These are phyloP conservation scores for Beta vulgaris DNA, from an alignment of 148 eudicot species.

Conservation along the genomic window DNA sequence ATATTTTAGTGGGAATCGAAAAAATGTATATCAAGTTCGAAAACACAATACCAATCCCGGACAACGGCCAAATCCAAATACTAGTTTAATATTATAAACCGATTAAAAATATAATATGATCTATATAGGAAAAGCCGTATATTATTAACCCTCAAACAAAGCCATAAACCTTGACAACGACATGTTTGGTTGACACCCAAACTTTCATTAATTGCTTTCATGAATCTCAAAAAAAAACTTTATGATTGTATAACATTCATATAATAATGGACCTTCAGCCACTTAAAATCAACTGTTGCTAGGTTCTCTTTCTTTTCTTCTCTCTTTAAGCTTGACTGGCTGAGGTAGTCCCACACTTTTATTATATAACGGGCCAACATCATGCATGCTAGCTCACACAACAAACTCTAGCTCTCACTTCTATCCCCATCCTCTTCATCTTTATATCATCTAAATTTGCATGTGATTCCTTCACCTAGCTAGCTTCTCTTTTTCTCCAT, in stretches of 20 bases:
- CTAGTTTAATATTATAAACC: no score
- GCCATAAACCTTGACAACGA: slow-evolving; percentile 1
- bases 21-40: no score
- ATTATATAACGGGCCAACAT: slow-evolving; percentile 9
- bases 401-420: slow-evolving; percentile 29
- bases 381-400: slow-evolving; percentile 29
- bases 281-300: background rate
- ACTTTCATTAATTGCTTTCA: no score
- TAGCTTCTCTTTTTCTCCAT: background rate
- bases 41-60: no score
- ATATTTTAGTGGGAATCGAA: no score
- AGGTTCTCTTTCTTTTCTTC: background rate
- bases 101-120: background rate
- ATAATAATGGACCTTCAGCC: background rate
- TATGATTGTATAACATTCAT: background rate
- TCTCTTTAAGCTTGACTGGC: background rate
- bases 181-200: no score
- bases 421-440: slow-evolving; percentile 28
- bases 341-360: background rate
- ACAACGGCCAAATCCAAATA: no score
- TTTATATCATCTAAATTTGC: slow-evolving; percentile 26
- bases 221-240: background rate
- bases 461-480: slow-evolving; percentile 35
- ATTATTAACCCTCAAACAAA: background rate
- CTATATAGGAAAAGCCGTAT: background rate